Conservation (phyloP, 2,329 filamentous ascomycete genomes). For the Amesomyces nigricolor region DNA sequence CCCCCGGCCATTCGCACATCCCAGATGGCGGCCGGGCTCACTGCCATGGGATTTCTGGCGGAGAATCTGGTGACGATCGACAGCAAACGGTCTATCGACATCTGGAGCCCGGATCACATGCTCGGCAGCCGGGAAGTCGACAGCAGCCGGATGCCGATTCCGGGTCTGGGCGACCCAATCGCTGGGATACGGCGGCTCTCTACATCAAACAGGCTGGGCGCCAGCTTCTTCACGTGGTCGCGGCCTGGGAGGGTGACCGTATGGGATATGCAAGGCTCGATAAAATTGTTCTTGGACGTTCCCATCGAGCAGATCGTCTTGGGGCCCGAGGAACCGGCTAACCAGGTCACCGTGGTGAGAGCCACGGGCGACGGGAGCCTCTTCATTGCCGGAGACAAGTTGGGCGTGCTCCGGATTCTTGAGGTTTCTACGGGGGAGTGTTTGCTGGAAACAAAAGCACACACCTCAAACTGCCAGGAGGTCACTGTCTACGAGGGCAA, state of each 20-base stretch:
- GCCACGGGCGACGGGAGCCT: constrained; percentile 57
- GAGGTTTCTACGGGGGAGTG: constrained; percentile 57
- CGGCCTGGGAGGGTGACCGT: constrained; percentile 72
- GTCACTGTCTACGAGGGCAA: constrained; percentile 65
- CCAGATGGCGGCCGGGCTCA: constrained; percentile 42
- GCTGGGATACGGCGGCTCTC: constrained; percentile 66
- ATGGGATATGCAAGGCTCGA: constrained; percentile 70
- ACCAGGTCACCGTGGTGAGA: constrained; percentile 55
- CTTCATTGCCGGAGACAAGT: constrained; percentile 78
- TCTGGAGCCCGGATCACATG: constrained; percentile 48
- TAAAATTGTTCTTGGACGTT: constrained; percentile 59
- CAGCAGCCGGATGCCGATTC: constrained; percentile 48
- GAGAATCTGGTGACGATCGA: constrained; percentile 71
- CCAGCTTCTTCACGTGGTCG: constrained; percentile 87
- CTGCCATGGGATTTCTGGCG: constrained; percentile 63
- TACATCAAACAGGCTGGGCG: constrained; percentile 53
- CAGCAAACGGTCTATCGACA: constrained; percentile 66
- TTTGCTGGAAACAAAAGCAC: constrained; percentile 72
- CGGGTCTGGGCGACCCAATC: constrained; percentile 59
- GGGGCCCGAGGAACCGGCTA: constrained; percentile 47
- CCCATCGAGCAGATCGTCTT: constrained; percentile 58
- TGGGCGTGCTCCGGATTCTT: constrained; percentile 72
- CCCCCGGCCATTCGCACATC: constrained; percentile 36
- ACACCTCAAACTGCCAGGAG: constrained; percentile 77
- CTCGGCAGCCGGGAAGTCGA: constrained; percentile 36